Conservation (phyloP, 176 grass and related monocot genomes). For the Sorghum bicolor region DNA sequence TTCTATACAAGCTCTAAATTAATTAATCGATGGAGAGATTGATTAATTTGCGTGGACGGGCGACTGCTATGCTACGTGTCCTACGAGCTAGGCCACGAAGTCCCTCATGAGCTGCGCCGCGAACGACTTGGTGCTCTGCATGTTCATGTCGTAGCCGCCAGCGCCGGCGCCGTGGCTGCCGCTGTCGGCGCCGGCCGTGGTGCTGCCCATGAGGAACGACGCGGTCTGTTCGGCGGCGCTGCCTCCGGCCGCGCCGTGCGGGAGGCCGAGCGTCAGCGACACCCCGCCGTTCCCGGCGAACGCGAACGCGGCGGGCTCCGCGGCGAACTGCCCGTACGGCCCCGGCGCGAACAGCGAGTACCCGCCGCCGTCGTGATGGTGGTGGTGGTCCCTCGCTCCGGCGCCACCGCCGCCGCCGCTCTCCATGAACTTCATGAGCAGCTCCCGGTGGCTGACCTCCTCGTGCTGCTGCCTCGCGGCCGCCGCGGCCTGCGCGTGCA, state of each 20-base stretch:
- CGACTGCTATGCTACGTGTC: conserved; percentile 1
- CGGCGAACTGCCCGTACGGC: conserved; percentile 55
- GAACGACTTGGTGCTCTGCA: conserved; percentile 79
- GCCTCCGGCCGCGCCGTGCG: conserved; percentile 39
- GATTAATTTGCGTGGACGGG: background rate
- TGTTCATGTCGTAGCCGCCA: conserved; percentile 72
- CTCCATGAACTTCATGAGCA: conserved; percentile 97
- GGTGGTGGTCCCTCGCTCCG: conserved; percentile 22
- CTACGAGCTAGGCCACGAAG: conserved; percentile 53
- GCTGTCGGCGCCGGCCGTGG: conserved; percentile 33
- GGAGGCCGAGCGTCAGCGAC: conserved; percentile 90
- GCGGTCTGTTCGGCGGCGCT: conserved; percentile 52
- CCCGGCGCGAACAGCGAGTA: conserved; percentile 51
- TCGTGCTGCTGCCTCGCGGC: conserved; percentile 53
- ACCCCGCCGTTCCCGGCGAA: conserved; percentile 70
- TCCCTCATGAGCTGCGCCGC: conserved; percentile 83
- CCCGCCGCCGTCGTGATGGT: background rate
- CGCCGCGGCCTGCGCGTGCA: conserved; percentile 47
- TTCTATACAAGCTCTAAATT: conserved; percentile 70
- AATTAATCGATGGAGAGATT: conserved; percentile 10
- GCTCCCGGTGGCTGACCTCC: conserved; percentile 74
- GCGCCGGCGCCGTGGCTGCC: background rate
- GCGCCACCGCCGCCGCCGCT: conserved; percentile 44
- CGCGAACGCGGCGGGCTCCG: conserved; percentile 54
- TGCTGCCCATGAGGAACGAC: conserved; percentile 54